phyloP scores from a whole-genome alignment of 345 rosid species.

The Eucalyptus tenuipes region DNA sequence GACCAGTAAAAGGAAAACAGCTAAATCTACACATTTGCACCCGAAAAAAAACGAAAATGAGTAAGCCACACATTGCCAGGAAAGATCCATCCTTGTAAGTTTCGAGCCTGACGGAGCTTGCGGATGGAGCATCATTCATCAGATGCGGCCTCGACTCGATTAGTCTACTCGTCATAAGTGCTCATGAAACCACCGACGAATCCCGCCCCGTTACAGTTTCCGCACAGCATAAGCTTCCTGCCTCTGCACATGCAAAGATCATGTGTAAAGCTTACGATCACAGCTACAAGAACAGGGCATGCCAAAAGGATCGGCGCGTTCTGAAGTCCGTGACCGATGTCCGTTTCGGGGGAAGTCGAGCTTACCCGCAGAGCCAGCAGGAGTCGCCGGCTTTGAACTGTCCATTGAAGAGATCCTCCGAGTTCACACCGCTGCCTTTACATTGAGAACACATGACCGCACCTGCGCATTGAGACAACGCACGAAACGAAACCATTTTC shows the following conservation, averaged over 20 bases:
- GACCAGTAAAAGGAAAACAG: background rate
- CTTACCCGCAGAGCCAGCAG: slow-evolving; percentile 62
- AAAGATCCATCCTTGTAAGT: background rate
- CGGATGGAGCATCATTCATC: background rate
- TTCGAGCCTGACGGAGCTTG: background rate
- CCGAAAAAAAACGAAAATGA: background rate
- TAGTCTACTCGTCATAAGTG: slow-evolving; percentile 26
- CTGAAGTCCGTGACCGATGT: background rate
- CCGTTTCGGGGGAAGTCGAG: background rate
- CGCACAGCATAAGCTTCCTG: slow-evolving; percentile 36
- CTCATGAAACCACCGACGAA: slow-evolving; percentile 57
- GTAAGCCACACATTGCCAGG: background rate
- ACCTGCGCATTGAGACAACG: slow-evolving; percentile 3
- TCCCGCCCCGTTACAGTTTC: slow-evolving; percentile 61
- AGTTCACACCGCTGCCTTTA: slow-evolving; percentile 45
- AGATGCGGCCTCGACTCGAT: background rate
- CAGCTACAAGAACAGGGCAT: background rate
- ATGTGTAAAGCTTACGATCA: background rate
- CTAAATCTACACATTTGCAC: background rate
- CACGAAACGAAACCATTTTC: background rate
- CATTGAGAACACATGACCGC: slow-evolving; percentile 49
- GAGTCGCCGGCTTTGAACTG: slow-evolving; percentile 39
- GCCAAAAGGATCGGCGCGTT: background rate
- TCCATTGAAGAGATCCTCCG: slow-evolving; percentile 39
- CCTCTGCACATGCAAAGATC: slow-evolving; percentile 23